phyloP scores from a whole-genome alignment of 192 early-diverging fungal species.

The Phycomyces nitens region DNA sequence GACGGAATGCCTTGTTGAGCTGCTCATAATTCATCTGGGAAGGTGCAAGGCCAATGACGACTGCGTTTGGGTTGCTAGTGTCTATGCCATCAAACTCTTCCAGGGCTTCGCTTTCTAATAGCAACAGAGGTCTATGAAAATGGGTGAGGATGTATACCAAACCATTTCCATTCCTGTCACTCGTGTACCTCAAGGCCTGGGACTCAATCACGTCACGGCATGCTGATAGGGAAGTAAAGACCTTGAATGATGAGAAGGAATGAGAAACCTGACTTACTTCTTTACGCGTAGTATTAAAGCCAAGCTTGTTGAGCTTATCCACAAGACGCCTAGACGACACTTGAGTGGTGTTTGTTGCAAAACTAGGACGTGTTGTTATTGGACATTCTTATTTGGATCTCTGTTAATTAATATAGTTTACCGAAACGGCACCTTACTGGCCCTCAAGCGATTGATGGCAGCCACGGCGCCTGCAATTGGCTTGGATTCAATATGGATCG shows the following conservation, averaged over 20 bases:
- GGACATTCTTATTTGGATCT: neutral
- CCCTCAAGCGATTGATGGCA: constrained; percentile 62
- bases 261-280: constrained; percentile 44
- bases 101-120: constrained; percentile 70
- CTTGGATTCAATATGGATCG: constrained; percentile 69
- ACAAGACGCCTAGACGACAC: constrained; percentile 55
- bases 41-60: constrained; percentile 83
- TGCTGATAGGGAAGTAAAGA: constrained; percentile 82
- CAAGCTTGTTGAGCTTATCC: constrained; percentile 57
- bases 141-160: neutral
- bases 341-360: constrained; percentile 91
- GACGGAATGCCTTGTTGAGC: constrained; percentile 75
- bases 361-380: constrained; percentile 42
- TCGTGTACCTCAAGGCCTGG: constrained; percentile 37
- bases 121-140: constrained; percentile 63
- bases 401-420: constrained; percentile 3
- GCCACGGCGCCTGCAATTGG: constrained; percentile 60
- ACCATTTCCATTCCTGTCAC: too few relatives aligned
- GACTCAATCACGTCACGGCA: constrained; percentile 60
- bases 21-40: constrained; percentile 66
- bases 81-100: constrained; percentile 66
- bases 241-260: constrained; percentile 29
- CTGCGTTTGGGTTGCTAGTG: constrained; percentile 59
- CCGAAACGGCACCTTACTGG: constrained; percentile 47
- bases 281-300: constrained; percentile 58